These are phyloP conservation scores for Leishmania major DNA, from an alignment of 208 protist species.

Conservation along the genomic window DNA sequence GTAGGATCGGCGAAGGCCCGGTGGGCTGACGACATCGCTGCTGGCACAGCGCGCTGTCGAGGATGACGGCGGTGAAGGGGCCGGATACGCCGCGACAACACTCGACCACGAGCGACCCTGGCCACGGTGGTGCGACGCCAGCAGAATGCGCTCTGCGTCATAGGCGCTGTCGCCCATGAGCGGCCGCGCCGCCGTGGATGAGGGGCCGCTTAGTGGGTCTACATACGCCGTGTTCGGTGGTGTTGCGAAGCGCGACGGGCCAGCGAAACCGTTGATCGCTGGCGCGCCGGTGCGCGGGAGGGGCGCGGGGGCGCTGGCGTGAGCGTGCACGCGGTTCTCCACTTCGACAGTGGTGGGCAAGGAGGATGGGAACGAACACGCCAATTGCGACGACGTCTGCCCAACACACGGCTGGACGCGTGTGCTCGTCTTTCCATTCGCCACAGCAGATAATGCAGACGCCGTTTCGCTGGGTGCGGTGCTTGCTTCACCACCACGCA, in stretches of 20 bases:
- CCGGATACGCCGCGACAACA: not conserved
- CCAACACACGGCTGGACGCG: not conserved
- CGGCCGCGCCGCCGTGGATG: not conserved
- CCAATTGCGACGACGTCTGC: not conserved
- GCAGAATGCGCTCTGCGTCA: not conserved
- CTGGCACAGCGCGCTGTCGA: not conserved
- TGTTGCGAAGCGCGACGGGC: not conserved
- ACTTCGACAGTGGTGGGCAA: not conserved
- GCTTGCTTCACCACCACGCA: not conserved
- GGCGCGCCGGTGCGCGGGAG: not conserved
- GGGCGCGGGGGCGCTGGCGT: not conserved
- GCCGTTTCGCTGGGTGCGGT: not conserved
- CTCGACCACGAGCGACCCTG: not conserved
- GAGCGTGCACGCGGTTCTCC: not conserved
- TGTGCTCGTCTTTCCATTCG: not conserved
- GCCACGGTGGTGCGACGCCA: slow-evolving; percentile 9
- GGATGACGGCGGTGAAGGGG: not conserved
- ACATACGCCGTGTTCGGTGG: not conserved
- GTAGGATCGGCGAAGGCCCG: slow-evolving; percentile 1
- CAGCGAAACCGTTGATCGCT: not conserved
- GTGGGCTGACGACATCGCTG: not conserved
- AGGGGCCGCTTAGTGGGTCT: not conserved
- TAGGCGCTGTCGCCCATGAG: not conserved
- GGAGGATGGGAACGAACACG: not conserved
- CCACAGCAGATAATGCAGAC: slow-evolving; percentile 5